Evolutionary conservation across 306 rosid species (phyloP), one percentile per base, ranked within the genome.

Genomic region (Lathyrus sativus): DNA sequence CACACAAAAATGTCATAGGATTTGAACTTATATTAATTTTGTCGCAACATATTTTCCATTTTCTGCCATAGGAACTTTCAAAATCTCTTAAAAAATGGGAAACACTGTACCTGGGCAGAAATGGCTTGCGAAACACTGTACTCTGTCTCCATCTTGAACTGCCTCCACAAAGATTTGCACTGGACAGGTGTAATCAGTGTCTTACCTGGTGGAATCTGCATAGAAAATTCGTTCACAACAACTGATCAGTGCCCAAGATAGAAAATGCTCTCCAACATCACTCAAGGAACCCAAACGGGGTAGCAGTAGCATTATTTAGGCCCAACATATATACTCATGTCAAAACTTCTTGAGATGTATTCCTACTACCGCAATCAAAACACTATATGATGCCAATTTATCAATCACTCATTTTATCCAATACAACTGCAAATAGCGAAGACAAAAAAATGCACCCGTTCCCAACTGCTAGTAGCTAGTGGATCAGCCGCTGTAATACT

Each of bases 101-200:
- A 65, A 62, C 42, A 63, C 39, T 79, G 14, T 84, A 77, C 99
- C 99, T 95, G 97, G 43, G 99, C 96, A 78, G 97, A 66, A 75
- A 95, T 95, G 76, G 99, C 99, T 78, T 95, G 99, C 53, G 99
- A 79, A 61, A 95, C 99, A 31, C 73, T 95, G 80, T 88, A 95
- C 75, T 91, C 99, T 4, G 97, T 95, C 80, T 95, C 99, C 70
- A 84, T 62, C 79, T 80, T 87, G 86, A 95, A 95, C 77, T 95
- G 99, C 84, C 96, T 83, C 99, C 99, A 95, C 88, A 95, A 48
- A 65, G 95, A 82, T 76, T 85, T 95, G 85, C 99, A 95, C 76
- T 95, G 97, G 71, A 95, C 99, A 26, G 99, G 99, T 42, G 97
- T 83, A 78, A 95, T 81, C 86, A 95, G 71, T 24, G 97, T 95